These are phyloP conservation scores for Pinus tabuliformis DNA, from an alignment of 75 land plant species.

Conservation along the genomic window DNA sequence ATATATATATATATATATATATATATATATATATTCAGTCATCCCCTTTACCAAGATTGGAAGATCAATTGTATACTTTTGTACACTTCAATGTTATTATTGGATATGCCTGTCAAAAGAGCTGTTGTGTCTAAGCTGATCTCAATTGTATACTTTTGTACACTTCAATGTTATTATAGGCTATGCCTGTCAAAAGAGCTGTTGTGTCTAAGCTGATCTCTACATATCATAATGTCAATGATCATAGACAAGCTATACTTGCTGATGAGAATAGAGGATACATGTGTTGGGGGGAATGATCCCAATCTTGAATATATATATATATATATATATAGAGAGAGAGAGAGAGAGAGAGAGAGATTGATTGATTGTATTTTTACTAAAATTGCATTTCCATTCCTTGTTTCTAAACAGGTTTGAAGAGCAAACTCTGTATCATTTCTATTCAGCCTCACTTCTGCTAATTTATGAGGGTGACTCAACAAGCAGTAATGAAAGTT, in stretches of 20 bases:
- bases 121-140: background rate
- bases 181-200: background rate
- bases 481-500: conserved; percentile 11
- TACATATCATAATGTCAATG: background rate
- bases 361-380: background rate
- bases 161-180: background rate
- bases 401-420: conserved; percentile 49
- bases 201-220: background rate
- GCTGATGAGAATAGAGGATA: no score
- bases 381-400: background rate
- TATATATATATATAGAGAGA: no score
- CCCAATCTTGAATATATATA: no score
- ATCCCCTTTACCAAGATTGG: background rate
- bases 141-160: background rate
- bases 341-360: no score
- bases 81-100: background rate
- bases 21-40: no score
- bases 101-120: background rate
- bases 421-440: conserved; percentile 74
- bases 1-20: no score
- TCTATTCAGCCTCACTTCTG: conserved; percentile 74
- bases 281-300: no score
- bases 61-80: background rate
- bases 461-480: conserved; percentile 48
- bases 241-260: no score